A percentile compares a stretch with the other conserved stretches of the same genome.
Evolutionary conservation across 148 eudicot species (phyloP).

Genomic region (Agrostemma githago): DNA sequence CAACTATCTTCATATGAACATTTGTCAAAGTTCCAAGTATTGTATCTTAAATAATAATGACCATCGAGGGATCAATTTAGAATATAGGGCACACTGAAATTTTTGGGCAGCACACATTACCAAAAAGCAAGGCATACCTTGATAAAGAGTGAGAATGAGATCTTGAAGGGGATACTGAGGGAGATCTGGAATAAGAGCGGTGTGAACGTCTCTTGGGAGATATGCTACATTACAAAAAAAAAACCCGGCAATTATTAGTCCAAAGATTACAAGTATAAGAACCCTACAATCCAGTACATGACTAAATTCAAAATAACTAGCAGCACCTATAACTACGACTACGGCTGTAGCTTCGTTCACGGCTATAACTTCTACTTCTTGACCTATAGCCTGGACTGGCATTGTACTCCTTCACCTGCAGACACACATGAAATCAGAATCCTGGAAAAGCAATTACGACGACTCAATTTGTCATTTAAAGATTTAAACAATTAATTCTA

Average conservation of each 20-base stretch:
- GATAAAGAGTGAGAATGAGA: conserved; percentile 41
- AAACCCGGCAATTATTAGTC: background rate
- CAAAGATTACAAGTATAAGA: background rate
- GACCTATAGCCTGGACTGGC: conserved; percentile 54
- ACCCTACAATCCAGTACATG: background rate
- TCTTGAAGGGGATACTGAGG: conserved; percentile 47
- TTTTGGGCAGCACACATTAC: background rate
- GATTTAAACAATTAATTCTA: background rate
- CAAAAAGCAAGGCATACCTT: conserved; percentile 35
- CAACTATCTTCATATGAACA: background rate
- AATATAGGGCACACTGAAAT: background rate
- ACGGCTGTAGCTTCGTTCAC: conserved; percentile 51
- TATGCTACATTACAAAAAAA: conserved; percentile 35
- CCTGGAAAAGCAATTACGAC: background rate
- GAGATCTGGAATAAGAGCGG: conserved; percentile 55
- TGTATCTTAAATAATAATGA: background rate
- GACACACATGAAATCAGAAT: background rate
- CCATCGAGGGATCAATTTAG: background rate
- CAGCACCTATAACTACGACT: conserved; percentile 49
- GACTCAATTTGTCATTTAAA: background rate
- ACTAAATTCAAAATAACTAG: background rate
- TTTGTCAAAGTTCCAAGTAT: background rate
- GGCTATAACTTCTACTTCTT: conserved; percentile 59
- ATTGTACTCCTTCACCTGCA: conserved; percentile 63
- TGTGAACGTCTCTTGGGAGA: conserved; percentile 52